Base-by-base conservation (phyloP, 345 rosid species). In the Isatis tinctoria region DNA sequence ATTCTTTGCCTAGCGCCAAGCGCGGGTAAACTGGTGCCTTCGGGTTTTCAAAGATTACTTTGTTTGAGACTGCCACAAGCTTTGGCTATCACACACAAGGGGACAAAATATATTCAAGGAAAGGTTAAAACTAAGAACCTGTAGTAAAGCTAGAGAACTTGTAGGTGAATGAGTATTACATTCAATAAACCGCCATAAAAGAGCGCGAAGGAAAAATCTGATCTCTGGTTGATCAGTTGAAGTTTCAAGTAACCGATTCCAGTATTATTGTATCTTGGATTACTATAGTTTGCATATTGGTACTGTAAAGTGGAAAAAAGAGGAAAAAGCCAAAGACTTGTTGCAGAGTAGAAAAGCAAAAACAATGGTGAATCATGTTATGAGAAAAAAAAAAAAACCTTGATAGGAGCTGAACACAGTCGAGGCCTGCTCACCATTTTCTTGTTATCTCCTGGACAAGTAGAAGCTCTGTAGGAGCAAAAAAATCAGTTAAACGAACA, bases 151-250 rank as follows among this genome's bases (percentile, higher is more conserved):
- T 35, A 33, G 2, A 61, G 4, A 65, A 27, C 48, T 36, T 70
- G 66, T 72, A 4, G 11, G 4, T 39, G 28, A 22, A 40, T 10
- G 74, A 64, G 72, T 79, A 22, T 28, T 85, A 85, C 96, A 61
- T 84, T 85, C 73, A 71, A 70, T 35, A 90, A 72, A 52, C 87
- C 87, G 39, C 89, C 89, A 52, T 89, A 82, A 59, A 90, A 86
- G 7, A 90, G 82, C 5, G 82, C 88, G 56, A 90, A 83, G 0
- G 91, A 83, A 70, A 87, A 90, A 30, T 87, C 89, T 0, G 93
- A 90, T 88, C 96, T 81, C 70, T 90, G 96, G 78, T 86, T 90
- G 77, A 88, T 84, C 77, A 90, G 56, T 43, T 72, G 93, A 84
- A 90, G 85, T 83, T 84, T 88, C 86, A 88, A 67, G 13, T 60